phyloP scores from a whole-genome alignment of 2,329 filamentous ascomycete species.

The Sarocladium brachiariae region DNA sequence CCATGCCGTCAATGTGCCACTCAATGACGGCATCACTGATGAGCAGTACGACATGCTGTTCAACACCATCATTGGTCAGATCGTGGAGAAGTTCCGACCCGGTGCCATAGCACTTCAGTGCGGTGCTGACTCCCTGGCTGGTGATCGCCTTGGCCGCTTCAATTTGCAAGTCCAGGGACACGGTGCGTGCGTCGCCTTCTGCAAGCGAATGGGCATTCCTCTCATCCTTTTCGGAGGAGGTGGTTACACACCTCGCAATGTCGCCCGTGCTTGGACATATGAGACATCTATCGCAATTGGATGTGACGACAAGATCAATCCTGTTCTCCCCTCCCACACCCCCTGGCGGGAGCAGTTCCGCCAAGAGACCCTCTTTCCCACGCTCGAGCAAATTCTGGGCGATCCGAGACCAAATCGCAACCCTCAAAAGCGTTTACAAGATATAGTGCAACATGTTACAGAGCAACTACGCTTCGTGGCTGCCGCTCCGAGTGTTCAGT shows the following conservation, averaged over 20 bases:
- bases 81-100: slow-evolving; percentile 79
- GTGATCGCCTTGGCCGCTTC: slow-evolving; percentile 89
- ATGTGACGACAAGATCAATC: slow-evolving; percentile 60
- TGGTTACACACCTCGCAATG: slow-evolving; percentile 93
- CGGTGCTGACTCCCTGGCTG: slow-evolving; percentile 88
- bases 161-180: slow-evolving; percentile 95
- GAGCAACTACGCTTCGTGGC: slow-evolving; percentile 84
- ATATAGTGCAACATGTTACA: slow-evolving; percentile 69
- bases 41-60: slow-evolving; percentile 84
- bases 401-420: slow-evolving; percentile 74
- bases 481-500: slow-evolving; percentile 80
- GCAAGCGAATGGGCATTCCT: slow-evolving; percentile 73
- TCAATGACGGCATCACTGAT: slow-evolving; percentile 87
- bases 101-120: slow-evolving; percentile 91
- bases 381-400: slow-evolving; percentile 63
- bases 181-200: slow-evolving; percentile 82
- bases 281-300: slow-evolving; percentile 88
- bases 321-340: slow-evolving; percentile 69
- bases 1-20: slow-evolving; percentile 82
- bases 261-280: slow-evolving; percentile 93
- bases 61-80: slow-evolving; percentile 68
- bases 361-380: slow-evolving; percentile 80
- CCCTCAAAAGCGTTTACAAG: slow-evolving; percentile 64
- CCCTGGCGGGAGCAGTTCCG: slow-evolving; percentile 87
- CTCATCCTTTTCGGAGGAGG: slow-evolving; percentile 89